Percentiles rank a stretch among this genome's conserved stretches.
These are phyloP conservation scores for Vaccinium vitisidaea DNA, from an alignment of 148 eudicot species.

Conservation along the genomic window DNA sequence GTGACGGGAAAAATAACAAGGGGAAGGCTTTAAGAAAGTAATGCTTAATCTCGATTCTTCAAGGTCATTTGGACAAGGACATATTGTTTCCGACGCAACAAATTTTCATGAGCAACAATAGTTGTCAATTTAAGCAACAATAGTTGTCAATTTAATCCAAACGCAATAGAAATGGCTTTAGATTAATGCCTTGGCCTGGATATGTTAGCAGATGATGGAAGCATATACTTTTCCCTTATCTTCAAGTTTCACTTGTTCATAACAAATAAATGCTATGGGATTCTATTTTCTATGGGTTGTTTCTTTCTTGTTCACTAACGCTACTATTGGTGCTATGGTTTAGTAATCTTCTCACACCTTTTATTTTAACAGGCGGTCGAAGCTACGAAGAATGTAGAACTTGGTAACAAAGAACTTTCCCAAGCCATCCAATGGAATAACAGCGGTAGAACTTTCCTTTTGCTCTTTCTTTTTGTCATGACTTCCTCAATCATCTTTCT, in stretches of 20 bases:
- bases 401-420: constrained; percentile 82
- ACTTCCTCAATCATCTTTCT: constrained; percentile 79
- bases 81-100: too few species aligned
- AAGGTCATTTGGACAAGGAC: background rate
- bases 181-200: background rate
- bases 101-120: too few species aligned
- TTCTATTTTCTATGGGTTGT: background rate
- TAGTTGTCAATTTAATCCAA: background rate
- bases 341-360: background rate
- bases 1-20: background rate
- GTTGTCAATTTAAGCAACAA: too few species aligned
- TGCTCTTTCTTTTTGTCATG: constrained; percentile 75
- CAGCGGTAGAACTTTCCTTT: constrained; percentile 87
- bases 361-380: constrained; percentile 68
- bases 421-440: constrained; percentile 87
- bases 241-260: background rate
- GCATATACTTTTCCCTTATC: too few species aligned
- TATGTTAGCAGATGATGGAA: background rate
- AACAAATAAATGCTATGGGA: background rate
- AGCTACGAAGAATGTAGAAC: constrained; percentile 83
- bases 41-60: background rate
- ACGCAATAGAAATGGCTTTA: background rate
- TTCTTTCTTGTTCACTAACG: background rate
- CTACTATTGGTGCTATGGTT: constrained; percentile 5
- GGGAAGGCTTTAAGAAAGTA: background rate